Evolutionary conservation across 495 filamentous ascomycete genomes (phyloP).

Genomic region (Tuber umbilicatum): DNA sequence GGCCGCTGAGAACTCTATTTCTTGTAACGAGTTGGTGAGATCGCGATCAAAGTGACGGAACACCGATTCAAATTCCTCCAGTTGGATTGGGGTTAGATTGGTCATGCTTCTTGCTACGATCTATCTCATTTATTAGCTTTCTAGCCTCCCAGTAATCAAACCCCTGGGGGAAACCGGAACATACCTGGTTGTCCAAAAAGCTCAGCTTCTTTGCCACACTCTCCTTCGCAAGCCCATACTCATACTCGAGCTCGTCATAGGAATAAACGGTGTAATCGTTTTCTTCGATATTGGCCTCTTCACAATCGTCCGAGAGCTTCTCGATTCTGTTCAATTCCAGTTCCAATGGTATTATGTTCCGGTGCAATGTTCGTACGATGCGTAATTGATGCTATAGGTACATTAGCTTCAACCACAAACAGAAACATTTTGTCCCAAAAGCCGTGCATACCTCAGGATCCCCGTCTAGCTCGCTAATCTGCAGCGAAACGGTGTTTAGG

Average conservation of each 20-base stretch:
- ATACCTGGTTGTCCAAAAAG: slow-evolving; percentile 89
- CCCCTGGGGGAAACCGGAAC: background rate
- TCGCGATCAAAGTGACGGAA: slow-evolving; percentile 98
- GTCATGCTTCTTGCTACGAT: slow-evolving; percentile 97
- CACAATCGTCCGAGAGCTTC: slow-evolving; percentile 77
- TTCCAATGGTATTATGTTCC: slow-evolving; percentile 78
- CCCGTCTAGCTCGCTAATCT: slow-evolving; percentile 88
- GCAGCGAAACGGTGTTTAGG: slow-evolving; percentile 83
- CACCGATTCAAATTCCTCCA: slow-evolving; percentile 96
- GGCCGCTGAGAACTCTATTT: slow-evolving; percentile 91
- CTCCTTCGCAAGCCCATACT: slow-evolving; percentile 79
- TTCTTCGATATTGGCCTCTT: slow-evolving; percentile 95
- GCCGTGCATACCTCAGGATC: slow-evolving; percentile 63
- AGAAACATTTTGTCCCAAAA: background rate
- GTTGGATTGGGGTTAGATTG: slow-evolving; percentile 92
- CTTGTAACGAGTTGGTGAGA: slow-evolving; percentile 77
- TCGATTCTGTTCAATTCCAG: slow-evolving; percentile 60
- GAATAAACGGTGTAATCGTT: slow-evolving; percentile 98
- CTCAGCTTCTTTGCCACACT: slow-evolving; percentile 90
- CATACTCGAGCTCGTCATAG: slow-evolving; percentile 91
- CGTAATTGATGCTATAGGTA: slow-evolving; percentile 59
- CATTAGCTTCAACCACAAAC: slow-evolving; percentile 13
- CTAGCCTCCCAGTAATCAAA: background rate
- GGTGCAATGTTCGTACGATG: slow-evolving; percentile 72
- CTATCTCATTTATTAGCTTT: slow-evolving; percentile 5